These are phyloP conservation scores for Aciculosporium take DNA, from an alignment of 2,329 filamentous ascomycete genomes.

Conservation along the genomic window DNA sequence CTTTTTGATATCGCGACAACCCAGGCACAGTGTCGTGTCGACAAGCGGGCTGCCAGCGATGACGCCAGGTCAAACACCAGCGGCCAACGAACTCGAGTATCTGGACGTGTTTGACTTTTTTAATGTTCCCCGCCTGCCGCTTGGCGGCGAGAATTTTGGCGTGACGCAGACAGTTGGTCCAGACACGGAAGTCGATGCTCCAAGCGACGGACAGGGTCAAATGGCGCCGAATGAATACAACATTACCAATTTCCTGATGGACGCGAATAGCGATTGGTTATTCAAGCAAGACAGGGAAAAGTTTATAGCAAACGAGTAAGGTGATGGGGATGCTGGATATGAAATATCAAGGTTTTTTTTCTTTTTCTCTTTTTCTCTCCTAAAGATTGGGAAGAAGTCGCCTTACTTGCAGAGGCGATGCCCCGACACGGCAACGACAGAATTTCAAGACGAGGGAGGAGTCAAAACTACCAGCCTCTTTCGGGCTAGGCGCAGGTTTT, in stretches of 20 bases:
- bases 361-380: no score
- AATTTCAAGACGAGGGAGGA: no score
- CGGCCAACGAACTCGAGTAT: constrained; percentile 74
- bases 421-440: no score
- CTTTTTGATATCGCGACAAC: constrained; percentile 75
- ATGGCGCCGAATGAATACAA: constrained; percentile 49
- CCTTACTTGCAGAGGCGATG: no score
- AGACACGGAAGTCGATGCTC: constrained; percentile 15
- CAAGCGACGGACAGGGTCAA: constrained; percentile 16
- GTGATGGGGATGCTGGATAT: no score
- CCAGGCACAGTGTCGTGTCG: constrained; percentile 29
- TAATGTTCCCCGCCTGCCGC: constrained; percentile 64
- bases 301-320: constrained; percentile 14
- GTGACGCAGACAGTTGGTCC: constrained; percentile 5
- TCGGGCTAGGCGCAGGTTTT: no score
- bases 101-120: constrained; percentile 91
- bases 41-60: constrained; percentile 34
- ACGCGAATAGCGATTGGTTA: constrained; percentile 63
- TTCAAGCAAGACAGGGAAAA: constrained; percentile 36
- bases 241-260: constrained; percentile 58
- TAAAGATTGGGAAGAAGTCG: no score
- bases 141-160: constrained; percentile 24
- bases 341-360: no score
- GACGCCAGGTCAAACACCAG: constrained; percentile 54
- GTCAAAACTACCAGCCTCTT: no score